Base-by-base conservation (phyloP, 2,329 filamentous ascomycete species). In the Penicillium decumbens region DNA sequence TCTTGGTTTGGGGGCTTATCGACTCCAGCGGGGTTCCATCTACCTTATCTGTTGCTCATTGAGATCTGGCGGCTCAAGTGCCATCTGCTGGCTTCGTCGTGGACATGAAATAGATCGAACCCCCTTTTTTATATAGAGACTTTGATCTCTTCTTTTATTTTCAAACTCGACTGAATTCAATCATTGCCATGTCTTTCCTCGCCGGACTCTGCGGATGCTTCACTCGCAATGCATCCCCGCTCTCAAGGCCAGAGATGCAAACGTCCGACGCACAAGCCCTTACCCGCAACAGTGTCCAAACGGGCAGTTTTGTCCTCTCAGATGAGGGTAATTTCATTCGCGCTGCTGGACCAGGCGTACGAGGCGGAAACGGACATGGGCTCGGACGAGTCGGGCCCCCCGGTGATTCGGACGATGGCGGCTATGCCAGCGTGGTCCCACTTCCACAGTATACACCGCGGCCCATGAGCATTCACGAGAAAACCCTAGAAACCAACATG, bases 381-480 rank as follows among this genome's bases (percentile, higher is more conserved):
- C 51, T 56, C 59, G 54, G 57, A 24, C 15, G 15, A 18, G 15
- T 18, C 15, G 15, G 15, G 15, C 54, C 57, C 29, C 50, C 41
- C n/a, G 38, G 38, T 56, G 56, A 58, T 56, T 54, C 54, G 12
- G 52, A 61, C 12, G 51, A 65, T 42, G 55, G 60, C 44, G 65
- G 64, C 45, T 72, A 69, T 62, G 51, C 56, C 38, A 61, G 61
- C 29, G 58, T 65, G 43, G 59, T 62, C 33, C 70, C 70, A 9
- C 65, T 72, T 41, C 71, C 71, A 35, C 64, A 67, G 49, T 74
- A 74, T 54, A 73, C 71, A 1, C 65, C 69, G 3, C 69, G 65
- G 1, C 69, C 71, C 6, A 56, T 65, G 52, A 71, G 63, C 54
- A 57, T 68, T 23, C 61, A 67, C 39, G 71, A 74, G 50, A 74